phyloP scores from a whole-genome alignment of 768 basidiomycete species.

The Phylloporus sp. region DNA sequence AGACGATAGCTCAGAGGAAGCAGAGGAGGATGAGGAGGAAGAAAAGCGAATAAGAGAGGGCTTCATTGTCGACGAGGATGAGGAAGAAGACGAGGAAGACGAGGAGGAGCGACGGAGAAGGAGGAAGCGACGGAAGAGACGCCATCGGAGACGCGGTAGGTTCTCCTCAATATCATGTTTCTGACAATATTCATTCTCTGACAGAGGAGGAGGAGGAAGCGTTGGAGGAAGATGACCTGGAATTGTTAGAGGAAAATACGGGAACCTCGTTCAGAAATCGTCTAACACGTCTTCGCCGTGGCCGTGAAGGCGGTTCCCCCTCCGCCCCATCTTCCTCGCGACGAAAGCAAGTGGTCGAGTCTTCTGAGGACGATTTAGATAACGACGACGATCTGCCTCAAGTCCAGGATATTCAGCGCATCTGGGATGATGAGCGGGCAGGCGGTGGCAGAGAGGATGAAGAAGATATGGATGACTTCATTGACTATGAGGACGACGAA shows the following conservation, averaged over 20 bases:
- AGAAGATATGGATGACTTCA: constrained; percentile 70
- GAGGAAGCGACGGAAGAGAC: constrained; percentile 63
- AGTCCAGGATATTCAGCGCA: constrained; percentile 55
- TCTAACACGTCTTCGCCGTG: constrained; percentile 70
- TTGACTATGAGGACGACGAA: constrained; percentile 74
- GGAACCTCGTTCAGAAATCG: constrained; percentile 73
- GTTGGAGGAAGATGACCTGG: constrained; percentile 85
- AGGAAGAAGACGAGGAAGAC: constrained; percentile 77
- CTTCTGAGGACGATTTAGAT: constrained; percentile 72
- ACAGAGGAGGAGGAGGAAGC: constrained; percentile 54
- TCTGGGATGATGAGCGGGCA: constrained; percentile 74
- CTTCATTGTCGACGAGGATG: constrained; percentile 90
- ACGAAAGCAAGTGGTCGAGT: constrained; percentile 56
- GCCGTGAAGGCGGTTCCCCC: constrained; percentile 66
- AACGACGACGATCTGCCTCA: constrained; percentile 47
- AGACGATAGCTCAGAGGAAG: constrained; percentile 86
- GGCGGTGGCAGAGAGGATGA: constrained; percentile 46
- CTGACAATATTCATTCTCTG: constrained; percentile 8
- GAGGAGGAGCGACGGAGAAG: constrained; percentile 52
- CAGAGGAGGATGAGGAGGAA: constrained; percentile 89
- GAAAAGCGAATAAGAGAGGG: constrained; percentile 73
- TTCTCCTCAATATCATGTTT: constrained; percentile 8
- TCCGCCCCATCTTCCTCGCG: constrained; percentile 58
- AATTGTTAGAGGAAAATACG: constrained; percentile 78
- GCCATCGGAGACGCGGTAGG: constrained; percentile 52